Base-by-base conservation (phyloP, 768 basidiomycete species). In the Nevesoporus exiguus region DNA sequence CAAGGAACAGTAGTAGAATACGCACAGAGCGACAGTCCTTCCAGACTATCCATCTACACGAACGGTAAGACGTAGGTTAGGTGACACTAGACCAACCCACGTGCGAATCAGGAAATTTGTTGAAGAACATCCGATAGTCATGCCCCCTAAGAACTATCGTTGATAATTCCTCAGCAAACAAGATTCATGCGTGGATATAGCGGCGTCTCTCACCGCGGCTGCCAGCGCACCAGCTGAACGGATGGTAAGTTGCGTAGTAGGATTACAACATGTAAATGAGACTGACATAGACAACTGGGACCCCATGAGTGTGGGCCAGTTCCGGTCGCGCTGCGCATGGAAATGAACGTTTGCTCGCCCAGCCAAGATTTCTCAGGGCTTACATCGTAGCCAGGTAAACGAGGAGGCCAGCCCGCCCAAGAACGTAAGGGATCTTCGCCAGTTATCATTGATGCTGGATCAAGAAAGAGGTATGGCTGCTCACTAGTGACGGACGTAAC, bases 21-120 rank as follows among this genome's bases (percentile, higher is more conserved):
- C 45, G 46, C 5, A 69, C 49, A 3, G 19, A n/a, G 24, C 36
- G 37, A 6, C 56, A 54, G 11, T 52, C 51, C 37, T 50, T 65
- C 66, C 66, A 68, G 9, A 68, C 47, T 6, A 63, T 13, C 66
- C 66, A 67, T 39, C 65, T 69, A 47, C 15, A 7, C 9, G 0
- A 30, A 9, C 21, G 7, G 29, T 36, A 14, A 49, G 37, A 45
- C 10, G 15, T 5, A 27, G 17, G 7, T 33, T 11, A 31, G 3
- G 3, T 5, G 13, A 34, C 13, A 9, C 24, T 17, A 6, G 14
- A n/a, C 31, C 17, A 39, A 45, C 62, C 34, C 49, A 69, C 65
- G 65, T 52, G 51, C 67, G 62, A 40, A 67, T 57, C 55, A 57
- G 51, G 27, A 67, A 57, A 49, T 60, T 66, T 1, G 34, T 55